Evolutionary conservation across 495 filamentous ascomycete genomes (phyloP), one percentile per base, ranked within the genome.

Genomic region (Penicillium antarcticum): DNA sequence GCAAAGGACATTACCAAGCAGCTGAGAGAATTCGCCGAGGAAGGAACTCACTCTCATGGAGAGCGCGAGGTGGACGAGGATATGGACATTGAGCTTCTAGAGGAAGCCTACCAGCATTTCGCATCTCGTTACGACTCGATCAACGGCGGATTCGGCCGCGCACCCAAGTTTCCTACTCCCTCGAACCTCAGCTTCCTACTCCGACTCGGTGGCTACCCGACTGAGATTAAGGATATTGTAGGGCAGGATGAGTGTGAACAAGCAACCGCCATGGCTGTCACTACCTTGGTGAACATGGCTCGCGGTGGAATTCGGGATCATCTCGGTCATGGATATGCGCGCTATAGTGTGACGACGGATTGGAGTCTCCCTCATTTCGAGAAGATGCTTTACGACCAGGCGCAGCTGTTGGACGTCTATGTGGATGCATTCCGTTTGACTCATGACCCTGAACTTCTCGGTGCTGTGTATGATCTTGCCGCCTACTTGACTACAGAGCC

Each of bases 371-470:
- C 94, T 19, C 92, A 96, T 61, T 98, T 98, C 61, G 94, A 98
- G 70, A 98, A 98, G 78, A 96, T 98, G 89, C 81, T 97, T 3
- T 92, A 92, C 49, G 95, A 97, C 62, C 92, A 98, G 57, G 89
- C 87, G 7, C 87, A 97, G 53, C 80, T 98, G 11, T 69, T 98
- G 12, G 80, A 87, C 52, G 80, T 90, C 18, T 98, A 95, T 62
- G 77, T 96, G 5, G 92, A 97, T 61, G 92, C 87, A 0, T 97
- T 90, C 74, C 78, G 91, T 10, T 70, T 87, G 5, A 85, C 83
- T 9, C 76, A 81, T 49, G 80, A 87, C 31, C 68, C 78, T 16
- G 87, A 92, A 62, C 75, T 95, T 40, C 80, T 91, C 8, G 87
- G 88, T 36, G 84, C 87, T 5, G 88, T 95, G 11, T 85, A 89